Evolutionary conservation across 1,284 basidiomycete genomes (phyloP), one percentile per base, ranked within the genome.

Genomic region (Hemileia vastatrix): DNA sequence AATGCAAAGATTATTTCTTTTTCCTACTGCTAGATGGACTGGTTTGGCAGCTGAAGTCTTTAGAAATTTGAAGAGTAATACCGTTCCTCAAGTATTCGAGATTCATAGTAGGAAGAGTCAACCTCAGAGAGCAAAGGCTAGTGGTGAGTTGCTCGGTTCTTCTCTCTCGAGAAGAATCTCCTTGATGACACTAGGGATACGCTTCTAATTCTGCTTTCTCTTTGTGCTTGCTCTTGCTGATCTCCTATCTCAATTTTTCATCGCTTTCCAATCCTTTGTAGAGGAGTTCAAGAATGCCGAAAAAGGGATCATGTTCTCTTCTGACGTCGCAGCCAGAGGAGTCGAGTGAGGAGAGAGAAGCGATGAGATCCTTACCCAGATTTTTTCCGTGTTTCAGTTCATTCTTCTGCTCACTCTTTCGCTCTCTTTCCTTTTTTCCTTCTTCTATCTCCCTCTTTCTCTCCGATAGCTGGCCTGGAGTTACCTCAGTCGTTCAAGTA

Each of bases 301-400:
- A 24, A 77, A 74, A 0, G 85, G 79, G 1, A 80, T 96, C 27
- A 82, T 96, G 64, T 81, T 96, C 68, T 88, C 86, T 1, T 91
- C 89, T 0, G 92, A 96, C 70, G 86, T 96, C 1, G 91, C 89
- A 11, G 90, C 91, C 9, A 84, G 90, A 61, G 90, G 90, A 19
- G 84, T 95, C 64, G 89, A 93, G 67, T n/a, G n/a, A n/a, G n/a
- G 27, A 27, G 27, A 27, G 27, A 27, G 27, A 27, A 27, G 27
- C 27, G 27, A 27, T 27, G 27, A 27, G 27, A 27, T 27, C 27
- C 27, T 27, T 27, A 27, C 27, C 27, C 27, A 27, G 27, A 27
- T 27, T 27, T 27, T 27, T 27, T 27, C 27, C 27, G 27, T 27
- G 27, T 27, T 27, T 27, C 27, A 27, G 27, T 27, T 27, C 27